Conservation (phyloP, 2,329 filamentous ascomycete genomes). For the Fusarium sp. region DNA sequence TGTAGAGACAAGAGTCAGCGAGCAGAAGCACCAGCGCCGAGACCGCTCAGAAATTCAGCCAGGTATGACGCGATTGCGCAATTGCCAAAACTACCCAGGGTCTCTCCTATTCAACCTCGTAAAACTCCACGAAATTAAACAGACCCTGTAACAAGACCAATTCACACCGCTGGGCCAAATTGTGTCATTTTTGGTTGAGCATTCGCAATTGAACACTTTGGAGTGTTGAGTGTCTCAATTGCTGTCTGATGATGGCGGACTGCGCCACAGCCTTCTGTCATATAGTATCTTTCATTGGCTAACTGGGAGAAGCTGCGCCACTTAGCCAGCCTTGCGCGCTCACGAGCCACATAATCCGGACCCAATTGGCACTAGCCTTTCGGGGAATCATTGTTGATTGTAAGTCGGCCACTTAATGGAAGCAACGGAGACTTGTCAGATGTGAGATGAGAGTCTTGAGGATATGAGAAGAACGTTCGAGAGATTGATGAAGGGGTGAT, state of each 20-base stretch:
- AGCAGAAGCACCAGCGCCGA: constrained; percentile 27
- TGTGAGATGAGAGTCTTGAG: background rate
- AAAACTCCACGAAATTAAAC: background rate
- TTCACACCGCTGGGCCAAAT: constrained; percentile 2
- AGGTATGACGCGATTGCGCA: constrained; percentile 38
- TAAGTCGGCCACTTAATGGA: constrained; percentile 6
- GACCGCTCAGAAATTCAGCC: constrained; percentile 29
- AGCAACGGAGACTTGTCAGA: background rate
- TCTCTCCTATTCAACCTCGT: background rate
- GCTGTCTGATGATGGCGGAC: background rate
- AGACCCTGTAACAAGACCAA: background rate
- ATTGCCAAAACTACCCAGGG: constrained; percentile 18
- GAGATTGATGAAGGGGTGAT: fast-evolving
- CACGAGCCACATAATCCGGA: background rate
- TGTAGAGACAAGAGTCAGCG: constrained; percentile 16
- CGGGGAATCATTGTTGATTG: constrained; percentile 20
- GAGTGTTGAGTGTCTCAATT: background rate
- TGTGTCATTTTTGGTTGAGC: constrained; percentile 22
- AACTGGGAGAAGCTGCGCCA: background rate
- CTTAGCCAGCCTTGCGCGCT: constrained; percentile 9
- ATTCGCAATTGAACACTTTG: constrained; percentile 13
- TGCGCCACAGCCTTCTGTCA: constrained; percentile 9
- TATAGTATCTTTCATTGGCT: background rate
- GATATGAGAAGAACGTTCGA: too few species aligned
- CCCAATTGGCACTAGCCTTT: constrained; percentile 21